Percentiles rank a stretch among this genome's conserved stretches.
phyloP scores from a whole-genome alignment of 139 green algal genomes.

The Chlamydomonas eustigma region DNA sequence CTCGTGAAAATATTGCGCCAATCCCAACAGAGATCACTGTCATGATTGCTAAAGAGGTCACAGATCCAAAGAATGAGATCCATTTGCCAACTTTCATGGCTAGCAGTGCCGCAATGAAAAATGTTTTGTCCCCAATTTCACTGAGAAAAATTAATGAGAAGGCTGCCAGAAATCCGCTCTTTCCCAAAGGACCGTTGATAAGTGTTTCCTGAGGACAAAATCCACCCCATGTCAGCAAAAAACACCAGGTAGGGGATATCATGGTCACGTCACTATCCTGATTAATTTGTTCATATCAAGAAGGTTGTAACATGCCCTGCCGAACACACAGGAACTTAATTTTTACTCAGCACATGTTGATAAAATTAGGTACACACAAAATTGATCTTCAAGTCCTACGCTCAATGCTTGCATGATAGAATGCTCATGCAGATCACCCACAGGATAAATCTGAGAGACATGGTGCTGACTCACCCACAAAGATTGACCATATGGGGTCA shows the following conservation, averaged over 20 bases:
- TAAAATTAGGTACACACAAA: neutral
- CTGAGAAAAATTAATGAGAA: conserved; percentile 94
- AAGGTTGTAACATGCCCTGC: neutral
- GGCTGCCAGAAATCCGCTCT: conserved; percentile 85
- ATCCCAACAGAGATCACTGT: conserved; percentile 92
- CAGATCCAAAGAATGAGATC: conserved; percentile 54
- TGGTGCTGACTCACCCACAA: neutral
- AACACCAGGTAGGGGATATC: neutral
- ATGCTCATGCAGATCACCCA: too few relatives aligned
- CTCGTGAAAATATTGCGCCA: conserved; percentile 40
- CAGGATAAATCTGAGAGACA: too few relatives aligned
- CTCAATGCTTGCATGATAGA: neutral
- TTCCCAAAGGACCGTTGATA: conserved; percentile 53
- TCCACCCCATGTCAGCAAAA: neutral
- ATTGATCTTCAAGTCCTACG: neutral
- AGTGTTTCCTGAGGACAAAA: conserved; percentile 27
- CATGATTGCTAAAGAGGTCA: conserved; percentile 75
- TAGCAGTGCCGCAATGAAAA: conserved; percentile 97
- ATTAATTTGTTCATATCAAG: neutral
- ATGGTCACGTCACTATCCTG: too few relatives aligned
- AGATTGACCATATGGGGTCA: neutral
- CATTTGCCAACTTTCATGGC: conserved; percentile 73
- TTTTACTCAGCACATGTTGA: neutral
- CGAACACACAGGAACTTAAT: neutral
- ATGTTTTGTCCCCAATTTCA: conserved; percentile 98